Evolutionary conservation across 345 rosid species (phyloP).

Genomic region (Salix exigua): DNA sequence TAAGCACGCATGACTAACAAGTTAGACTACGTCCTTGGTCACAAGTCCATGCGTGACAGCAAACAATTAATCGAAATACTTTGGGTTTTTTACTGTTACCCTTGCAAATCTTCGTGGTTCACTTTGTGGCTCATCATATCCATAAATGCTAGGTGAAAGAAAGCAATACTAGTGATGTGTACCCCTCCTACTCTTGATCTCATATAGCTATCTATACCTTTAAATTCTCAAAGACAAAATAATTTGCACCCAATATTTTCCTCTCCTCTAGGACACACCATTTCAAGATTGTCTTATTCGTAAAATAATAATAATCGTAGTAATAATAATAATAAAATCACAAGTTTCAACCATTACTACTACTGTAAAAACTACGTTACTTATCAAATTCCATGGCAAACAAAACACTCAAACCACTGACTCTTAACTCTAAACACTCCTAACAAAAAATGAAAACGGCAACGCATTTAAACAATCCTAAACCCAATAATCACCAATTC

Average conservation of each 20-base stretch:
- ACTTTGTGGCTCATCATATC: too few species aligned
- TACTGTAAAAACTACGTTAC: not conserved
- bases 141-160: not conserved
- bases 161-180: not conserved
- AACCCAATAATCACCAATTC: not conserved
- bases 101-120: too few species aligned
- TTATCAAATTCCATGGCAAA: not conserved
- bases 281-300: too few species aligned
- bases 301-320: too few species aligned
- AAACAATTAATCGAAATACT: too few species aligned
- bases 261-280: too few species aligned
- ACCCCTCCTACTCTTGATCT: not conserved
- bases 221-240: not conserved
- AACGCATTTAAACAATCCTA: not conserved
- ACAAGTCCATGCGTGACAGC: too few species aligned
- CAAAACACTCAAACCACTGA: not conserved
- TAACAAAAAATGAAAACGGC: not conserved
- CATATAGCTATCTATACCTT: not conserved
- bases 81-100: too few species aligned
- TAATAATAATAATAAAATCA: not conserved
- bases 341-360: not conserved
- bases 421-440: not conserved
- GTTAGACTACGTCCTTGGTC: too few species aligned
- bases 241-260: not conserved
- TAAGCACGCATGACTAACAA: too few species aligned